Percentiles rank a stretch among this genome's conserved stretches.
phyloP scores from a whole-genome alignment of 257 asterid species.

The Euphrasia confusa region DNA sequence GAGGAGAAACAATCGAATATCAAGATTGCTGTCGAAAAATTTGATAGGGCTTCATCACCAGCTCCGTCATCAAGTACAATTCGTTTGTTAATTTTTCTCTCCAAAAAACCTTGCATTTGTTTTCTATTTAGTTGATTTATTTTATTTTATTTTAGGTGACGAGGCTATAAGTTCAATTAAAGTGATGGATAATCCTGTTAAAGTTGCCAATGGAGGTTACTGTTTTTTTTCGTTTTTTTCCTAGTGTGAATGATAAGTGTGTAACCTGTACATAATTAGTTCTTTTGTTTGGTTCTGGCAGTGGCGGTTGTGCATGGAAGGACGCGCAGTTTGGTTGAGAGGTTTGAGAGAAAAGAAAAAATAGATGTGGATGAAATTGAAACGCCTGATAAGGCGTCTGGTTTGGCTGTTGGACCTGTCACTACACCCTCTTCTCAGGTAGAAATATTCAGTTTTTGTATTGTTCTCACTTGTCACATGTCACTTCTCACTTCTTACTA shows the following conservation, averaged over 20 bases:
- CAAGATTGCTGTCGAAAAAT: conserved; percentile 40
- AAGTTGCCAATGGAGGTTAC: conserved; percentile 86
- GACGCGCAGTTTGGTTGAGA: conserved; percentile 92
- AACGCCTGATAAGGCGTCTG: conserved; percentile 35
- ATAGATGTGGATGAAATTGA: conserved; percentile 39
- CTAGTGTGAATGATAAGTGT: conserved; percentile 13
- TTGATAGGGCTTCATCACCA: conserved; percentile 43
- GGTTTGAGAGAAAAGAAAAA: conserved; percentile 71
- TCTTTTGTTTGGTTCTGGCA: conserved; percentile 35
- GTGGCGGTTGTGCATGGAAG: conserved; percentile 84
- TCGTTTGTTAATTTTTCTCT: conserved; percentile 23
- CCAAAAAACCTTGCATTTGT: no score
- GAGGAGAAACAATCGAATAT: conserved; percentile 43
- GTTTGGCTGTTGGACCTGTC: conserved; percentile 30
- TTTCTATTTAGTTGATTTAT: no score
- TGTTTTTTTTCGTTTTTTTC: conserved; percentile 14
- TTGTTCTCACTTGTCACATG: not conserved
- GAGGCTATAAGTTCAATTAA: conserved; percentile 40
- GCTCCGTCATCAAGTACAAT: conserved; percentile 36
- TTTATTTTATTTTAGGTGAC: conserved; percentile 38
- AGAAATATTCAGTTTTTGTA: conserved; percentile 3
- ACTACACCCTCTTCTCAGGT: conserved; percentile 38
- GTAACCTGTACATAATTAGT: conserved; percentile 19
- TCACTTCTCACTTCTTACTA: no score
- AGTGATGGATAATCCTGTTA: conserved; percentile 41